These are phyloP conservation scores for Mycena kentingensis DNA, from an alignment of 768 basidiomycete genomes.

Conservation along the genomic window DNA sequence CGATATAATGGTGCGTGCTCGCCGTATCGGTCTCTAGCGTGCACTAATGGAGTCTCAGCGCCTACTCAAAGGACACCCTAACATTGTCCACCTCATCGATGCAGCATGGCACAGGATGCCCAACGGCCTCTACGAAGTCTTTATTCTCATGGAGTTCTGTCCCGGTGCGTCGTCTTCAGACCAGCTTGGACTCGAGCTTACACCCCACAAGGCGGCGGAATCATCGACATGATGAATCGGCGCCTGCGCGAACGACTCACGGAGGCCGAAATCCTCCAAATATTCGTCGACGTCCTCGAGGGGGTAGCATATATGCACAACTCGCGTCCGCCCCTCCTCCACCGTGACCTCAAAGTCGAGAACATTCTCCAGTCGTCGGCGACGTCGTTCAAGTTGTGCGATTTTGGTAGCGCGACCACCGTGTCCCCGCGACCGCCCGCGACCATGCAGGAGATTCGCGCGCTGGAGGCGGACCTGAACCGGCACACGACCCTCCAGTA, in stretches of 20 bases:
- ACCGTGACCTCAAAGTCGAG: conserved; percentile 98
- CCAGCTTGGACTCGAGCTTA: conserved; percentile 17
- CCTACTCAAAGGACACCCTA: conserved; percentile 88
- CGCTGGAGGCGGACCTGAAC: conserved; percentile 88
- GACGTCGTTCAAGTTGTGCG: conserved; percentile 92
- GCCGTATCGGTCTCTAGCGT: conserved; percentile 28
- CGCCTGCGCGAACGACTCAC: conserved; percentile 91
- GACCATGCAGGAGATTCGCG: conserved; percentile 80
- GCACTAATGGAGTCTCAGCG: conserved; percentile 55
- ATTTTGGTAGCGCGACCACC: conserved; percentile 91
- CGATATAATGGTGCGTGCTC: conserved; percentile 86
- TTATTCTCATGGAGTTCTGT: conserved; percentile 99
- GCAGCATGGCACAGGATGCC: conserved; percentile 87
- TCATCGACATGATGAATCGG: conserved; percentile 99
- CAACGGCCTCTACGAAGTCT: conserved; percentile 89
- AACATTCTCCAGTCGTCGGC: conserved; percentile 91
- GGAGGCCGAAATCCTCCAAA: conserved; percentile 94
- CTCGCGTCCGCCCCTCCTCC: conserved; percentile 84
- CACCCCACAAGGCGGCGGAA: conserved; percentile 88
- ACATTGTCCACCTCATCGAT: conserved; percentile 95
- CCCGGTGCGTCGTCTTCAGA: conserved; percentile 58
- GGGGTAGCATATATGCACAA: conserved; percentile 97
- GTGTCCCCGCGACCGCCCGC: conserved; percentile 71
- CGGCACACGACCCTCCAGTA: conserved; percentile 96
- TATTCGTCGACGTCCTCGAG: conserved; percentile 97